These are phyloP conservation scores for Pythium brassicae DNA, from an alignment of 352 stramenopile species.

Conservation along the genomic window DNA sequence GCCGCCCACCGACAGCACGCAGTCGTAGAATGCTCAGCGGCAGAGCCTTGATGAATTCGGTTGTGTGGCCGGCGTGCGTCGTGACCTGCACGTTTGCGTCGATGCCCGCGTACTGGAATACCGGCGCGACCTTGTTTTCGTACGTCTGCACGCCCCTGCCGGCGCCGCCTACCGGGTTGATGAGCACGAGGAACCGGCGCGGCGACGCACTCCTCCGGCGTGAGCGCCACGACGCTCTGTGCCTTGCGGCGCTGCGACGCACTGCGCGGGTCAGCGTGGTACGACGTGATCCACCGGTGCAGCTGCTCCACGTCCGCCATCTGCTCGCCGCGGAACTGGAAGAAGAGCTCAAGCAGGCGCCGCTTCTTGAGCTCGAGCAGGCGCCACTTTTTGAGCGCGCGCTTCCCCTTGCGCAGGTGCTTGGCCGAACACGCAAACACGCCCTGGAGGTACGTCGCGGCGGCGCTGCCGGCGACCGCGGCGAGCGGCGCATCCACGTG, in stretches of 20 bases:
- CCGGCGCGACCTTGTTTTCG: constrained; percentile 42
- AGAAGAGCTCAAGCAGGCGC: too few relatives aligned
- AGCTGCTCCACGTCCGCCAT: constrained; percentile 32
- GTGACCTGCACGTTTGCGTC: constrained; percentile 43
- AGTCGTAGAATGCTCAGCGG: constrained; percentile 55
- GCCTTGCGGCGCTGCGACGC: constrained; percentile 15
- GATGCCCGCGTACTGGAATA: constrained; percentile 53
- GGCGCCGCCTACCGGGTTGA: constrained; percentile 65
- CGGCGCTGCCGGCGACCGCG: constrained; percentile 2
- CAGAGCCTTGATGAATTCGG: constrained; percentile 48
- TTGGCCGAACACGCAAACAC: constrained; percentile 39
- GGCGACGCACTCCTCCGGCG: constrained; percentile 10
- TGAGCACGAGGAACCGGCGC: constrained; percentile 58
- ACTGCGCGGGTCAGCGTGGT: constrained; percentile 46
- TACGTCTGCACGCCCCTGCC: constrained; percentile 51
- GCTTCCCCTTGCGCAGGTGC: constrained; percentile 13
- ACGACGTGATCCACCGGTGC: constrained; percentile 38
- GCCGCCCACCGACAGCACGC: constrained; percentile 61
- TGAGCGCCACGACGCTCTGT: constrained; percentile 27
- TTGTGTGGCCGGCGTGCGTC: constrained; percentile 40
- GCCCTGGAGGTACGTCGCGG: constrained; percentile 31
- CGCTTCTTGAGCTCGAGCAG: constrained; percentile 34
- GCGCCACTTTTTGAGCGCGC: constrained; percentile 32
- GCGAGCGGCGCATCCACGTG: constrained; percentile 23
- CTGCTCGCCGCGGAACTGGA: constrained; percentile 34